Evolutionary conservation across 2,329 filamentous ascomycete genomes (phyloP), one percentile per base, ranked within the genome.

Genomic region (Emydomyces testavorans): DNA sequence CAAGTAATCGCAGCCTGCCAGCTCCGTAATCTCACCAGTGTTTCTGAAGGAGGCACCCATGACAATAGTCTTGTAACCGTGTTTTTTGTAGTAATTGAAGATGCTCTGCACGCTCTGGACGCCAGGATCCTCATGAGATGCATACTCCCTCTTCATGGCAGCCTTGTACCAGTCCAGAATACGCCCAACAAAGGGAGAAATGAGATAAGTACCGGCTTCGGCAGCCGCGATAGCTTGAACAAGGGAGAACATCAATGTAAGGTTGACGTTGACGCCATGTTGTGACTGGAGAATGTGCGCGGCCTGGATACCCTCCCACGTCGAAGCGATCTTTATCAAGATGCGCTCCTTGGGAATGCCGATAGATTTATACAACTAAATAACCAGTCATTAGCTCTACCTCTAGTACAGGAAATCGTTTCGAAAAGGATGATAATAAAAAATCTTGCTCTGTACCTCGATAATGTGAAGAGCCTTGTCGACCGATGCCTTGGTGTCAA

Each of bases 51-150:
- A 95, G 59, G 92, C 92, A 65, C 92, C 92, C 92, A 98, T 98
- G 72, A 98, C 92, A 62, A 96, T 95, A 70, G 92, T 98, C 63
- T 94, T 94, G 83, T 98, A 95, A 70, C 85, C 87, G 70, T 75
- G 86, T 79, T 96, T 96, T 86, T 98, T 98, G 84, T 98, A 98
- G 85, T 98, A 98, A 80, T 98, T 92, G 82, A 83, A 98, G 76
- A 98, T 98, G 70, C 63, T 66, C 78, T 90, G 78, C 65, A 98
- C 92, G 57, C 84, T 90, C 75, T 86, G 79, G 71, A 98, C 92
- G 76, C 92, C 92, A 50, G 92, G 92, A 76, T 98, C 92, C 69
- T 94, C 85, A 71, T 85, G 74, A 69, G 87, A 79, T 67, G 76
- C 64, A 81, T 89, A 98, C 58, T 92, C 85, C 79, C 93, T 89